Conservation (phyloP, 768 basidiomycete species). For the Mycena leptocephala region DNA sequence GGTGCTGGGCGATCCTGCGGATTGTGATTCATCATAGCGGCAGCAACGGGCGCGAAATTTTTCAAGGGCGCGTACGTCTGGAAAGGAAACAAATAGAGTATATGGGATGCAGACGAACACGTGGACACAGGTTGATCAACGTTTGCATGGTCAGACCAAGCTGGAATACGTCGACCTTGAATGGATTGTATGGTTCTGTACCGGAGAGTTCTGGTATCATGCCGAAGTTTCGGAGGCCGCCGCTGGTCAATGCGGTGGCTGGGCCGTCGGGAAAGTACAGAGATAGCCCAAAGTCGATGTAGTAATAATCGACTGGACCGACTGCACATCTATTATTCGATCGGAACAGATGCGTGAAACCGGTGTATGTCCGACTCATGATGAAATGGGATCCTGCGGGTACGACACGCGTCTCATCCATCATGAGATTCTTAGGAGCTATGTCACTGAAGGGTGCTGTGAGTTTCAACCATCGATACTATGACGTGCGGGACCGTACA, state of each 20-base stretch:
- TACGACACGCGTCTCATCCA: conserved; percentile 7
- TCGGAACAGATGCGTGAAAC: background rate
- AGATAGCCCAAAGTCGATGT: conserved; percentile 18
- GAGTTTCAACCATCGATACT: too few species aligned
- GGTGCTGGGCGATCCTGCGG: background rate
- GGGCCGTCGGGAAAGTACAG: background rate
- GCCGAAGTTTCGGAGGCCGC: conserved; percentile 1
- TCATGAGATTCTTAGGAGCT: conserved; percentile 8
- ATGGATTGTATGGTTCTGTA: conserved; percentile 7
- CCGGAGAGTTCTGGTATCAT: conserved; percentile 11
- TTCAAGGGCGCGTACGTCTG: background rate
- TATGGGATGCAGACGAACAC: background rate
- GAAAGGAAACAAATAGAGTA: background rate
- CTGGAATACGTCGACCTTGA: conserved; percentile 20
- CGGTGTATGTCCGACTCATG: background rate
- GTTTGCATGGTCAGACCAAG: conserved; percentile 1
- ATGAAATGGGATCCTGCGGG: conserved; percentile 17
- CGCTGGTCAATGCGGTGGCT: background rate
- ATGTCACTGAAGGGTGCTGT: conserved; percentile 11
- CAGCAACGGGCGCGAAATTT: background rate
- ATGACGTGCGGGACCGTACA: too few species aligned
- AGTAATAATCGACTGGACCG: conserved; percentile 10
- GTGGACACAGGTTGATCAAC: background rate
- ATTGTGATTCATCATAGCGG: background rate
- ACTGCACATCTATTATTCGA: conserved; percentile 4